Base-by-base conservation (phyloP, 371 early-diverging fungal genomes). In the Basidiobolus meristosporus region DNA sequence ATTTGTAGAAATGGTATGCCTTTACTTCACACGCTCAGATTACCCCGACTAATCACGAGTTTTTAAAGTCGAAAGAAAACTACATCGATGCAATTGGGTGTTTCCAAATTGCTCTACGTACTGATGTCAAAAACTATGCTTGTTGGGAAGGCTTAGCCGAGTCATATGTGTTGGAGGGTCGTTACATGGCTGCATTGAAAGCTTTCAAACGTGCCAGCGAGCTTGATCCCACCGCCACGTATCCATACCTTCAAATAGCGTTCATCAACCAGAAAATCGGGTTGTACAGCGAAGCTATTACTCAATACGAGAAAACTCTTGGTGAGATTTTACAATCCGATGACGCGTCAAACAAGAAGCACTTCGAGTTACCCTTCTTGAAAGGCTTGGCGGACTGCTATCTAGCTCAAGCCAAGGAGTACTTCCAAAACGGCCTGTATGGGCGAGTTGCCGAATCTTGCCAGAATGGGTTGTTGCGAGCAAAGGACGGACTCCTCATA, bases 111-210 rank as follows among this genome's bases (percentile, higher is more conserved):
- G 73, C 82, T 0, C 54, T 93, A 33, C 70, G 85, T 10, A 56
- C 68, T 1, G 75, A 82, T 41, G 56, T 74, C 16, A 61, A 66
- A 10, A 70, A 82, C 48, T 45, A 64, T 0, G 48, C 54, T 18
- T 73, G 73, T 30, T 93, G 91, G 91, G 77, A 81, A 48, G 88
- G 85, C 2, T 62, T 93, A 19, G 89, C 77, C 7, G 87, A 88
- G 46, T 72, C 82, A 0, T 93, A 93, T 48, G 51, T 66, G n/a
- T 60, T 63, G 18, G 80, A 80, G 41, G 95, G 95, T 2, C 77
- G 90, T 19, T 80, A 70, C 52, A 68, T 72, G 30, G 85, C 95
- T 0, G 73, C 87, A 0, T 51, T 70, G 39, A 84, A 77, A 43
- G 91, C 89, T 0, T 81, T 85, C 45, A 64, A 53, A 9, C 67